Base-by-base conservation (phyloP, 352 stramenopile species). In the Pythium pyrilobum region DNA sequence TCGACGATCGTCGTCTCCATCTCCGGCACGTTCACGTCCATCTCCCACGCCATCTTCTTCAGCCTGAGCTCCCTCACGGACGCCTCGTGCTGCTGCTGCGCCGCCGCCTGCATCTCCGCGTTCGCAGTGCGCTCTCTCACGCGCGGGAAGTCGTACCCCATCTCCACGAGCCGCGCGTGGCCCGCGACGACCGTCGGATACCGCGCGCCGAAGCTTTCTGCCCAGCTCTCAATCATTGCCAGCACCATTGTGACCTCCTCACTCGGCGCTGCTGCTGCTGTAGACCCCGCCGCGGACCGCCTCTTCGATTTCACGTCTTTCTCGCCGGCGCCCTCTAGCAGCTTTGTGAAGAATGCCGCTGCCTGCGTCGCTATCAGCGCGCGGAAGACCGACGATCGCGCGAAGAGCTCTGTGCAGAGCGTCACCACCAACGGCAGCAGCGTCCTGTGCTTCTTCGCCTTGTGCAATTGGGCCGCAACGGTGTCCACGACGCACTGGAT, bases 1-100 rank as follows among this genome's bases (percentile, higher is more conserved):
- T 88, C 80, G 18, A 69, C 46, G 2, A 91, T 50, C 46, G 80
- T 63, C 15, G 71, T 60, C 59, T 88, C 77, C 62, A 91, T 89
- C 53, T 91, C 80, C 0, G 74, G 69, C 16, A 78, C 62, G 34
- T 66, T 55, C 20, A 52, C 56, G 8, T 40, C 59, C 73, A 91
- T 87, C 45, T 88, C 77, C 11, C 57, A 40, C 21, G 62, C 21
- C 34, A 65, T 61, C 18, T 72, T 63, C 24, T 41, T 37, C 10
- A 56, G 33, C 11, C 64, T 51, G 12, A 62, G 13, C 12, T 43
- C 20, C 13, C 38, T 52, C 13, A 73, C 43, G 16, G 54, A 42
- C 12, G 24, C 21, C 13, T 59, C 56, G 16, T 66, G 62, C n/a
- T 34, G 44, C 4, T 40, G 10, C 2, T 20, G 42, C 45, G 39